Conservation (phyloP, 2,329 filamentous ascomycete genomes). For the Cladosporium sp. region DNA sequence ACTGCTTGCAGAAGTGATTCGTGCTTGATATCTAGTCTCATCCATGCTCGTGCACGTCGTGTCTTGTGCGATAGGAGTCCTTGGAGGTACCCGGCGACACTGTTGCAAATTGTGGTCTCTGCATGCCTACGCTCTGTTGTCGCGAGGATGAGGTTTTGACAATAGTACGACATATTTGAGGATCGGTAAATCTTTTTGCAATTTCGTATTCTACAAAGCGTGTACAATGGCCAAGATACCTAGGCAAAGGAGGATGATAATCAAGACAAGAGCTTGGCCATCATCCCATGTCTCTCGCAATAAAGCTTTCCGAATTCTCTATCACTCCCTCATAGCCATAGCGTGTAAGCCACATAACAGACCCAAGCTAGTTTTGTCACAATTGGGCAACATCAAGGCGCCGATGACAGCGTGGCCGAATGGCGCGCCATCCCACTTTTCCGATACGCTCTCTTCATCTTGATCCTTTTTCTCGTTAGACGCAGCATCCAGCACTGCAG, state of each 20-base stretch:
- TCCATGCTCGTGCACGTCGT: too few relatives aligned
- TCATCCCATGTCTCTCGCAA: neutral
- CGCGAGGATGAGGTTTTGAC: too few relatives aligned
- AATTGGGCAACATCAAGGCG: constrained; percentile 40
- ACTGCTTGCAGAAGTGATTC: too few relatives aligned
- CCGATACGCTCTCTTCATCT: constrained; percentile 18
- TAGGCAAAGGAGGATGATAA: neutral
- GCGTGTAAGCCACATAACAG: constrained; percentile 36
- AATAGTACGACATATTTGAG: too few relatives aligned
- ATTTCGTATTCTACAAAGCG: constrained; percentile 2
- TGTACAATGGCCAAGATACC: neutral
- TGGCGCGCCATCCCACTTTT: constrained; percentile 42
- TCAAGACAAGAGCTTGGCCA: neutral
- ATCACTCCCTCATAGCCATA: constrained; percentile 23
- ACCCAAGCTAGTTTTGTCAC: constrained; percentile 42
- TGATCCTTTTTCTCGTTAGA: constrained; percentile 1
- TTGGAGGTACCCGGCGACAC: too few relatives aligned
- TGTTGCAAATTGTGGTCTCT: too few relatives aligned
- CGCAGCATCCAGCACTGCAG: constrained; percentile 13
- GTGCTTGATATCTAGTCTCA: too few relatives aligned
- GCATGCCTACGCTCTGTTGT: too few relatives aligned
- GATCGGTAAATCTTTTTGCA: neutral
- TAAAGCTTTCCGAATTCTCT: neutral
- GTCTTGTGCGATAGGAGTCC: too few relatives aligned
- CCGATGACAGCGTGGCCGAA: constrained; percentile 45